Evolutionary conservation across 2,329 filamentous ascomycete species (phyloP), one percentile per base, ranked within the genome.

Genomic region (Botrytis squamosa): DNA sequence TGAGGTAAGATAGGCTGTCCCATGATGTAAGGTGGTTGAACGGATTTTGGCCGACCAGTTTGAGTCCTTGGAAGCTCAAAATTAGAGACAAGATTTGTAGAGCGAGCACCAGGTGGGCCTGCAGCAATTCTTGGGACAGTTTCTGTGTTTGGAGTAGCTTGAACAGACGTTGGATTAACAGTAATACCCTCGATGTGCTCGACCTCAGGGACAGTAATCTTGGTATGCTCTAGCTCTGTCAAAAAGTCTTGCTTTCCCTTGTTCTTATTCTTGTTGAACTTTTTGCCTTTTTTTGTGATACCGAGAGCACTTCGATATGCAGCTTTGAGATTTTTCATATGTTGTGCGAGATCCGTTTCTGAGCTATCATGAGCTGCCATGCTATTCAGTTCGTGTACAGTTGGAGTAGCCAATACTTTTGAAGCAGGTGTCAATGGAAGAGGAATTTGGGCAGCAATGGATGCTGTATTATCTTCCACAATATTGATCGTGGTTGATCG

Each of bases 261-360:
- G 65, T 75, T 79, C 71, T 76, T 80, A 65, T 73, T 76, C 73
- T 77, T 76, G 20, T 63, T 69, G 49, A 57, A n/a, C 73, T 79
- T 81, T 64, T 76, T 80, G 57, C 63, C 68, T 72, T 75, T 78
- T 74, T 79, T 81, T 33, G 71, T 75, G 67, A 73, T 70, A 2
- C 80, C 78, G 74, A 81, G 77, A 55, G 80, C 80, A 65, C 64
- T 77, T 71, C 78, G 76, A 75, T 81, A 82, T 38, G 80, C 80
- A 63, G 80, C 80, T 73, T 82, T 82, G 40, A 82, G 75, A 57
- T 75, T 75, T 72, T 80, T 80, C 46, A 81, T 67, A 65, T 81
- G 77, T 38, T 76, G 75, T 38, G 77, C 77, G 16, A 79, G 68
- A 29, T 74, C 67, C 59, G 74, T 73, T 16, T 78, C 79, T 60